Evolutionary conservation across 345 rosid genomes (phyloP), one percentile per base, ranked within the genome.

Genomic region (Cardamine chenopodiifolia): DNA sequence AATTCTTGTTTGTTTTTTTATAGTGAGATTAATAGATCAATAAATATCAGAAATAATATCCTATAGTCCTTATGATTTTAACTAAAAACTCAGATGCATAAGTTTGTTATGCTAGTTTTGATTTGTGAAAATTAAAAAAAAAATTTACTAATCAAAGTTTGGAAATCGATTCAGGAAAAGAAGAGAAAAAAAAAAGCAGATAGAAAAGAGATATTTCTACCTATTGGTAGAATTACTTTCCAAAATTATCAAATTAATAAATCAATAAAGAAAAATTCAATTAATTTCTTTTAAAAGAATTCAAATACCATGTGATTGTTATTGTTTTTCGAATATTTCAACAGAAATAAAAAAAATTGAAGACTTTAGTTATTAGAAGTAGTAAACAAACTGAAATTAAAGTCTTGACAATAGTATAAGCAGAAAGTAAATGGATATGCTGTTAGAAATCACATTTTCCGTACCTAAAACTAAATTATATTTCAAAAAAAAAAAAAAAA

Each of bases 391-490:
- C 10, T n/a, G 50, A 45, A 17, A 45, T 17, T 17, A 17, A 45
- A 45, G 17, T 17, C 11, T 17, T 45, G 49, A 45, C 22, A n/a
- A 17, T 49, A 23, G 2, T 65, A 64, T 42, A 72, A 53, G 28
- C 22, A 73, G 39, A 25, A 34, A 44, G 31, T 15, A 48, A 32
- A 73, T 42, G 56, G 22, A 74, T 32, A 54, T 15, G 53, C 8
- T 57, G 72, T 35, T 35, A 57, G 1, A 45, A 63, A 74, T 52
- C 28, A 61, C 29, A 61, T 68, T 75, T 75, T 68, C 63, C 49
- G 74, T 75, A 68, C 74, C 47, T 25, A 45, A 26, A 39, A 28
- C 0, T 47, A 19, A 20, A 66, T 53, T 8, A 11, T 9, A 10
- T n/a, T 18, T 5, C 0, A 5, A 15, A 13, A 4, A 14, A 20